These are phyloP conservation scores for Anacardium occidentale DNA, from an alignment of 345 rosid genomes.

Conservation along the genomic window DNA sequence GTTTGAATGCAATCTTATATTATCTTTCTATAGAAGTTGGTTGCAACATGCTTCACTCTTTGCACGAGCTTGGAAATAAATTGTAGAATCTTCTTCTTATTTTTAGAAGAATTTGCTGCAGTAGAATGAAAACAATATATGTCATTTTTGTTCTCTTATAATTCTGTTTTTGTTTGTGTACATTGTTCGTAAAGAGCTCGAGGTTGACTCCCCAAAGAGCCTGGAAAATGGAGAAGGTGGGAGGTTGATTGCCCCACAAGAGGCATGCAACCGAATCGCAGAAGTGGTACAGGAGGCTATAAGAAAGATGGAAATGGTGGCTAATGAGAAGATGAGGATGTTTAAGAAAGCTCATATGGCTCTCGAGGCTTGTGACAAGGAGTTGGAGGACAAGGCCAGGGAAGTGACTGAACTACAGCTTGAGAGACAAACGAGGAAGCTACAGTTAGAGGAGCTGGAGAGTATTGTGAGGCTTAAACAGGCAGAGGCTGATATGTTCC, in stretches of 20 bases:
- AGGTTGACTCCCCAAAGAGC: slow-evolving; percentile 79
- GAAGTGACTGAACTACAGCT: slow-evolving; percentile 70
- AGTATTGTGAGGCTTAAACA: slow-evolving; percentile 88
- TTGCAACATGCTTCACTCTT: neutral
- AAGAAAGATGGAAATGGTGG: slow-evolving; percentile 96
- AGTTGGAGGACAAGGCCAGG: slow-evolving; percentile 89
- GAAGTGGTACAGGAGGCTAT: slow-evolving; percentile 94
- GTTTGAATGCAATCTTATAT: neutral
- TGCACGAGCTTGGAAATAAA: neutral
- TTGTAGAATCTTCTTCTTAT: neutral
- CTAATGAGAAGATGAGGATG: slow-evolving; percentile 92
- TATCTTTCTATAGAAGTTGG: neutral
- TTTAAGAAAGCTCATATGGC: slow-evolving; percentile 80
- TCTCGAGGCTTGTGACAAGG: slow-evolving; percentile 82
- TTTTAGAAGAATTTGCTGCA: slow-evolving; percentile 4
- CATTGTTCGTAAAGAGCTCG: slow-evolving; percentile 56
- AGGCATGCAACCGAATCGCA: slow-evolving; percentile 92
- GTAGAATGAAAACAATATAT: neutral
- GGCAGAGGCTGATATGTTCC: slow-evolving; percentile 99
- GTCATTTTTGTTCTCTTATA: neutral
- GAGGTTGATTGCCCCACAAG: slow-evolving; percentile 83
- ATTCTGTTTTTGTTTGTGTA: neutral
- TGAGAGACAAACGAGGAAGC: slow-evolving; percentile 78
- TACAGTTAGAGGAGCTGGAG: slow-evolving; percentile 88
- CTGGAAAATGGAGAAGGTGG: slow-evolving; percentile 80